Evolutionary conservation across 257 asterid species (phyloP).

Genomic region (Plantago ovata): DNA sequence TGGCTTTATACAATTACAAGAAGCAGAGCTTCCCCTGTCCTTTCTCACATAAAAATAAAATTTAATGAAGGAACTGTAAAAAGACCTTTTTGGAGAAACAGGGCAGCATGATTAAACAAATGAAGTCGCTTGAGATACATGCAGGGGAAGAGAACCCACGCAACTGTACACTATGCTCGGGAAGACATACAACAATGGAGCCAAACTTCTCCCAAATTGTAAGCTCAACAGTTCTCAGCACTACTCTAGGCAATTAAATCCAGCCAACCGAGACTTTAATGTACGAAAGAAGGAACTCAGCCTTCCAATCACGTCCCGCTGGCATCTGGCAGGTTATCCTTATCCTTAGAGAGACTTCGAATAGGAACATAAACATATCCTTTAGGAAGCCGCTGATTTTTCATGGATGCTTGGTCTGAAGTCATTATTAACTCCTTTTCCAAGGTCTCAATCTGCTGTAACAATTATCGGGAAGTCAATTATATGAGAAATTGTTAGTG

Average conservation of each 20-base stretch:
- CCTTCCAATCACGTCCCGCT: constrained; percentile 40
- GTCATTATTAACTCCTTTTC: constrained; percentile 88
- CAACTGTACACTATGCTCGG: constrained; percentile 33
- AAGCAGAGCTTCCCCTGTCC: constrained; percentile 39
- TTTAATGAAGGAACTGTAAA: constrained; percentile 3
- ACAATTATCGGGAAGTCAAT: constrained; percentile 20
- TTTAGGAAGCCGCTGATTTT: constrained; percentile 81
- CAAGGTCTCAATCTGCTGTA: constrained; percentile 70
- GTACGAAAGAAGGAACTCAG: not conserved
- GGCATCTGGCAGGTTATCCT: constrained; percentile 49
- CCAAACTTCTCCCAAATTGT: constrained; percentile 14
- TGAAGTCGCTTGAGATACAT: constrained; percentile 37
- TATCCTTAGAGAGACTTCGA: constrained; percentile 66
- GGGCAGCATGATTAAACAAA: constrained; percentile 28
- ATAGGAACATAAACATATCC: constrained; percentile 87
- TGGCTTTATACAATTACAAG: constrained; percentile 51
- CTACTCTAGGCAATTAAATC: constrained; percentile 18
- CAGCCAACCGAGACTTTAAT: constrained; percentile 1
- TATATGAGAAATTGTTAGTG: constrained; percentile 1
- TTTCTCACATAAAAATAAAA: constrained; percentile 14
- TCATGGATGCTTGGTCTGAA: constrained; percentile 88
- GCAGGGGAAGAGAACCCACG: constrained; percentile 37
- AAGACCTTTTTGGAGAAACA: constrained; percentile 9
- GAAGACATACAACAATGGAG: constrained; percentile 37
- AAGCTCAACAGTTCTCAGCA: constrained; percentile 6